phyloP scores from a whole-genome alignment of 106 monocot genomes.

The Posidonia australis region DNA sequence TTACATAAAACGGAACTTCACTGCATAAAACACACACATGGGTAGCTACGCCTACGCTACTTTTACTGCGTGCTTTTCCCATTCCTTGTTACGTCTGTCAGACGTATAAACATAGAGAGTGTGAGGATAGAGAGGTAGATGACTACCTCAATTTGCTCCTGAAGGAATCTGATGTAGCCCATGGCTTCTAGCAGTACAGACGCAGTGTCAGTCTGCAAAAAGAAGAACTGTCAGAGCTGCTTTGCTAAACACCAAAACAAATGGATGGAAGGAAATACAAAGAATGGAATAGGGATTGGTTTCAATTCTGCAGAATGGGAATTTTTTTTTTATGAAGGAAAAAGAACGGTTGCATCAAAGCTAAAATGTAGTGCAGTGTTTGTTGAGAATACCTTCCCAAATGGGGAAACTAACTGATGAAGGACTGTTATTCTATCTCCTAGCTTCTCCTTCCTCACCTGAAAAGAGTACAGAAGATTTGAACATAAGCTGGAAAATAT shows the following conservation, averaged over 20 bases:
- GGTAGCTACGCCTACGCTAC: neutral
- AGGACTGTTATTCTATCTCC: slow-evolving; percentile 90
- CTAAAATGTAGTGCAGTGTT: neutral
- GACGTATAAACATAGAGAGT: neutral
- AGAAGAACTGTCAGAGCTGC: neutral
- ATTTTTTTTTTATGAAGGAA: neutral
- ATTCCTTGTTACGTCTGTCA: neutral
- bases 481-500: neutral
- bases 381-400: slow-evolving; percentile 61
- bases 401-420: slow-evolving; percentile 93
- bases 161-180: slow-evolving; percentile 93
- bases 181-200: slow-evolving; percentile 87
- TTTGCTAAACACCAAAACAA: neutral
- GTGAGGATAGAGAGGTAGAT: neutral
- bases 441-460: slow-evolving; percentile 96
- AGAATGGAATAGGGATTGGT: neutral
- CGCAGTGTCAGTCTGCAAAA: slow-evolving; percentile 97
- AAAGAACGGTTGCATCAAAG: neutral
- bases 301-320: neutral
- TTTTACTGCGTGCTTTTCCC: slow-evolving; percentile 10
- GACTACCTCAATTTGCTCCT: slow-evolving; percentile 72
- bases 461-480: slow-evolving; percentile 3
- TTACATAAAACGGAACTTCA: slow-evolving; percentile 6
- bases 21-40: neutral
- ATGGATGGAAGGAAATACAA: neutral